phyloP scores from a whole-genome alignment of 2,329 filamentous ascomycete species.

The Botryosphaeria agaves region DNA sequence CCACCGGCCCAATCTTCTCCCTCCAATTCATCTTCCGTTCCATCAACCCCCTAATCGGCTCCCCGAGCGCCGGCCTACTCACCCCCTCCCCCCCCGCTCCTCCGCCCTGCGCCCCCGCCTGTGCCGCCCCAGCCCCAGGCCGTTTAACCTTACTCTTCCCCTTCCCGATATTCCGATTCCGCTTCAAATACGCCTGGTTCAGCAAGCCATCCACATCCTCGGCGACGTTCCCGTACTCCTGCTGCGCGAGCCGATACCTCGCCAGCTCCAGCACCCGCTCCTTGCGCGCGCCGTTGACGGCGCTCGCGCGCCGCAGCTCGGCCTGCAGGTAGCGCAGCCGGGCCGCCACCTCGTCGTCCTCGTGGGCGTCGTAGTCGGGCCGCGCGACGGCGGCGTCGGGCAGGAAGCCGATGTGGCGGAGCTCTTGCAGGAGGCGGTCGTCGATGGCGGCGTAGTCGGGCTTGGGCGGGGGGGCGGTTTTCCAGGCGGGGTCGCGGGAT shows the following conservation, averaged over 20 bases:
- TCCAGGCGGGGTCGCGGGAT: conserved; percentile 59
- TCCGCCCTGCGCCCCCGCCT: conserved; percentile 50
- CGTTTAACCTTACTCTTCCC: conserved; percentile 74
- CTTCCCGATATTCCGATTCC: conserved; percentile 85
- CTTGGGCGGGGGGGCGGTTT: conserved; percentile 52
- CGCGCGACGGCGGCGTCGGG: conserved; percentile 33
- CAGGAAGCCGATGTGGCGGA: conserved; percentile 79
- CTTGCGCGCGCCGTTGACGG: conserved; percentile 83
- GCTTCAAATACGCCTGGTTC: conserved; percentile 87
- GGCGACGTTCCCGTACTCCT: conserved; percentile 92
- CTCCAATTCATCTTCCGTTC: conserved; percentile 81
- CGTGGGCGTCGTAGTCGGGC: conserved; percentile 75
- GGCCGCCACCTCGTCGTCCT: conserved; percentile 85
- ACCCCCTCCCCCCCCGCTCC: conserved; percentile 41
- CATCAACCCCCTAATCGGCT: conserved; percentile 83
- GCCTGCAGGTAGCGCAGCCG: conserved; percentile 72
- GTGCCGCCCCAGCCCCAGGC: conserved; percentile 46
- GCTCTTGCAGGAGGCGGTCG: conserved; percentile 77
- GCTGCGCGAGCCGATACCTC: conserved; percentile 83
- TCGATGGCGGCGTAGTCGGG: conserved; percentile 78
- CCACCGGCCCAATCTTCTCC: conserved; percentile 76
- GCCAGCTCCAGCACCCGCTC: conserved; percentile 71
- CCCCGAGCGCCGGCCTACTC: conserved; percentile 68
- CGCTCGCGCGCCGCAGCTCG: conserved; percentile 64
- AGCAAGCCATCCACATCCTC: conserved; percentile 94